These are phyloP conservation scores for Acacia acuminata DNA, from an alignment of 306 rosid genomes.

Conservation along the genomic window DNA sequence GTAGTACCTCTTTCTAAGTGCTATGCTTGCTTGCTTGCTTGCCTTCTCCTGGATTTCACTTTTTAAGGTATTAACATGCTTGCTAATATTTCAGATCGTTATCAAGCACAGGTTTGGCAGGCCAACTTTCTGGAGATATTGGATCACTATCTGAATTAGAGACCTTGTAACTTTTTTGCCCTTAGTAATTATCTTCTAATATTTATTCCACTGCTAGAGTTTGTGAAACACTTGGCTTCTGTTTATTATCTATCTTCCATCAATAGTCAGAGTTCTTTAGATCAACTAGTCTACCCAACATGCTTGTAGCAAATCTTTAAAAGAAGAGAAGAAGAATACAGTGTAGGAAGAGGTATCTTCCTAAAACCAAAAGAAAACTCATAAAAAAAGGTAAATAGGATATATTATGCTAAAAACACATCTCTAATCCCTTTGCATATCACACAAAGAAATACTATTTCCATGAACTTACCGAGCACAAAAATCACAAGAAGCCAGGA, in stretches of 20 bases:
- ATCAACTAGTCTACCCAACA: not conserved
- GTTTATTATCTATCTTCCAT: not conserved
- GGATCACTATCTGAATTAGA: slow-evolving; percentile 44
- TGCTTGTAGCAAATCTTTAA: not conserved
- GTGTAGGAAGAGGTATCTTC: not conserved
- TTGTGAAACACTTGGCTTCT: not conserved
- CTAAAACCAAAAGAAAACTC: not conserved
- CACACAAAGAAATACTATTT: not conserved
- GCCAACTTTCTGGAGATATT: slow-evolving; percentile 50
- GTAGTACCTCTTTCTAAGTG: slow-evolving; percentile 36
- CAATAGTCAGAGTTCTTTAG: not conserved
- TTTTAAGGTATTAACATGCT: slow-evolving; percentile 6
- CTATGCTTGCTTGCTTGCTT: slow-evolving; percentile 6
- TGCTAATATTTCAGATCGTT: slow-evolving; percentile 38
- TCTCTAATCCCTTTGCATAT: not conserved
- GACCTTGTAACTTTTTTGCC: slow-evolving; percentile 40
- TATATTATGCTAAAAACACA: not conserved
- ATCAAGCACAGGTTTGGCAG: slow-evolving; percentile 40
- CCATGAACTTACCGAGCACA: not conserved
- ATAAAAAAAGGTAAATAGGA: not conserved
- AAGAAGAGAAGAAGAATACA: not conserved
- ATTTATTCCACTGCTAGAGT: not conserved
- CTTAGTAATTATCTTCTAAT: not conserved
- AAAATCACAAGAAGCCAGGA: not conserved
- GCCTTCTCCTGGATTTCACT: slow-evolving; percentile 7